A percentile compares a stretch with the other conserved stretches of the same genome.
Conservation (phyloP, 1,284 basidiomycete genomes). For the Pascua guehoae region DNA sequence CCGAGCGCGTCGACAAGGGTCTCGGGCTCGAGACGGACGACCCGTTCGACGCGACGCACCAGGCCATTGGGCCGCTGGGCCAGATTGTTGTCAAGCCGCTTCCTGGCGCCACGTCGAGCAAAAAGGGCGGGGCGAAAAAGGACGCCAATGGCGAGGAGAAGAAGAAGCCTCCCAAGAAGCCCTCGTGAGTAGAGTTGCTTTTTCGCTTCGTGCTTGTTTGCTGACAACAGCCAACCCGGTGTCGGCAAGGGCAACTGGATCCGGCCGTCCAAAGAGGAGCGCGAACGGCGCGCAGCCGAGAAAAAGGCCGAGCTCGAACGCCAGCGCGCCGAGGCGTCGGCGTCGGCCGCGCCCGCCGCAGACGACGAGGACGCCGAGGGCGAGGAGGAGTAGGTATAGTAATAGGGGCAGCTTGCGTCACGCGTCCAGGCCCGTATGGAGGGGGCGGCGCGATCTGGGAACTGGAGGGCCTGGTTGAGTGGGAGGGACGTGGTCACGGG, state of each 20-base stretch:
- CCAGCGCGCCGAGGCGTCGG: conserved; percentile 11
- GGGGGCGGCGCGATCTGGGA: too few relatives aligned
- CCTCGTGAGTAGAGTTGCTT: conserved; percentile 22
- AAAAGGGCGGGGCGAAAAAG: conserved; percentile 9
- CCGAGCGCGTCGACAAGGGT: conserved; percentile 54
- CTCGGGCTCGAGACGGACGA: conserved; percentile 33
- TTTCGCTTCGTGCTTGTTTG: neutral
- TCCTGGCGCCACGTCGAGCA: conserved; percentile 10
- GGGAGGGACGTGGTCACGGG: too few relatives aligned
- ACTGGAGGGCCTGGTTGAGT: too few relatives aligned
- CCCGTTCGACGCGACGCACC: conserved; percentile 36
- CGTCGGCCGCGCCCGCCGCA: conserved; percentile 9
- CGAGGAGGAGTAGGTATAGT: conserved; percentile 22
- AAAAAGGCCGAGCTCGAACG: conserved; percentile 29
- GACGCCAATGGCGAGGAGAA: conserved; percentile 14
- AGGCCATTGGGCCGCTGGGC: conserved; percentile 43
- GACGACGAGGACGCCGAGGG: conserved; percentile 32
- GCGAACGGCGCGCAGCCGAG: conserved; percentile 29
- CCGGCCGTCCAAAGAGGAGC: conserved; percentile 44
- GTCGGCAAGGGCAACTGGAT: conserved; percentile 49
- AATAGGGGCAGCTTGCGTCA: neutral
- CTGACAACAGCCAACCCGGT: conserved; percentile 28
- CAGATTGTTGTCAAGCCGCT: conserved; percentile 38
- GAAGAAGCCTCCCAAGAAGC: conserved; percentile 36
- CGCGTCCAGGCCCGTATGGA: too few relatives aligned